Base-by-base conservation (phyloP, 208 protist genomes). In the Borovskyia barvae region DNA sequence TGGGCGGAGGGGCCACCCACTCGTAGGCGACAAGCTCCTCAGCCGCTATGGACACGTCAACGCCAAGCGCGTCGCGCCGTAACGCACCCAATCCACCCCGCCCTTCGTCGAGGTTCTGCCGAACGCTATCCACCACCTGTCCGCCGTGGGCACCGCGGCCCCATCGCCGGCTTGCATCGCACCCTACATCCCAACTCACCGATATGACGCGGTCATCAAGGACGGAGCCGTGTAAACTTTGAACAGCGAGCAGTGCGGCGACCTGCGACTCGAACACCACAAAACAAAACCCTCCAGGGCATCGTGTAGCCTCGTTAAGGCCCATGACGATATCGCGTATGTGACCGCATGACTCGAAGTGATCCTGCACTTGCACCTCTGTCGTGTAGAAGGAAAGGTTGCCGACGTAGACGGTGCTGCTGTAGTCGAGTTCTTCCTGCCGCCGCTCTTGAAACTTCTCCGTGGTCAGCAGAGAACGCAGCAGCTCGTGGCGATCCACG, bases 251-350 rank as follows among this genome's bases (percentile, higher is more conserved):
- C 61, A 87, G 87, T 2, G 98, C 97, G 62, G 96, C 94, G 29
- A 73, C 62, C 46, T 89, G 74, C 11, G 75, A 72, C 75, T 98
- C 97, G 57, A 81, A 99, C 45, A 99, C 98, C 28, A 99, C 85
- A 81, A 99, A 99, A 77, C 97, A 98, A 70, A 99, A 99, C 7
- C 98, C 98, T 69, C 98, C 99, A 6, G 98, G 98, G 3, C 95
- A 98, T 43, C 90, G 92, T 8, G 80, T 92, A 7, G 76, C 39
- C 20, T 97, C 82, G 63, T 99, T 97, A 15, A 99, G 80, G 25
- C 98, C 98, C 96, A 99, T 99, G 14, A 99, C 89, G 29, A 99
- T 80, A 33, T 97, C 91, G 30, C 97, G 96, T 20, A 99, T 81
- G 19, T 93, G 87, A 17, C 98, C 98, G 67, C 73, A 92, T 17